A percentile compares a stretch with the other conserved stretches of the same genome.
phyloP scores from a whole-genome alignment of 2,329 filamentous ascomycete species.

The Tolypocladium tropicale region DNA sequence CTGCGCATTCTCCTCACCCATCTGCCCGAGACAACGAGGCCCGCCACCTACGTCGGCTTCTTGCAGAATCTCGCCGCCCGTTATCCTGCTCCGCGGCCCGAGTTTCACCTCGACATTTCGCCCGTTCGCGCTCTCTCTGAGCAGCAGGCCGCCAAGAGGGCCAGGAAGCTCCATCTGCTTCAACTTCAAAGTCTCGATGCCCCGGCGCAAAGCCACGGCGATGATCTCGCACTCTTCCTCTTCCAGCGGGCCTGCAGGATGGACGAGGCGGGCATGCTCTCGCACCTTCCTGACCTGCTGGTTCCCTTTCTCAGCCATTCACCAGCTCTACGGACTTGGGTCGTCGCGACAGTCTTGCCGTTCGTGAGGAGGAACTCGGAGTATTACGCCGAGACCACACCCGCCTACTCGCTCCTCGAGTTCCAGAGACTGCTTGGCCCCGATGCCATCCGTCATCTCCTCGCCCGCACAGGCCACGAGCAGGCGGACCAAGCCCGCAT shows the following conservation, averaged over 20 bases:
- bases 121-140: conserved; percentile 48
- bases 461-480: conserved; percentile 42
- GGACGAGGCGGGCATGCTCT: conserved; percentile 63
- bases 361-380: conserved; percentile 58
- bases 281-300: conserved; percentile 57
- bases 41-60: conserved; percentile 52
- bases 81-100: conserved; percentile 28
- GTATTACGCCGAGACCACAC: conserved; percentile 48
- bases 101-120: conserved; percentile 42
- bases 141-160: conserved; percentile 53
- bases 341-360: conserved; percentile 58
- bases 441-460: conserved; percentile 48
- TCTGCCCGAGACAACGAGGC: conserved; percentile 60
- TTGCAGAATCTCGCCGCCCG: conserved; percentile 45
- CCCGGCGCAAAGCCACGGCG: conserved; percentile 35
- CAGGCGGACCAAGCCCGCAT: conserved; percentile 30
- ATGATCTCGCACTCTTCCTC: conserved; percentile 53
- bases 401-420: conserved; percentile 44
- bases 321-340: conserved; percentile 54
- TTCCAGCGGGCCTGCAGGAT: conserved; percentile 58
- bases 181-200: conserved; percentile 42
- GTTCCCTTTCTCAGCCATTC: conserved; percentile 56
- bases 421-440: conserved; percentile 53
- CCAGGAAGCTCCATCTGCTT: conserved; percentile 52
- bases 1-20: conserved; percentile 68